Conservation (phyloP, 805 yeast genomes). For the Wickerhamiella azymoides region DNA sequence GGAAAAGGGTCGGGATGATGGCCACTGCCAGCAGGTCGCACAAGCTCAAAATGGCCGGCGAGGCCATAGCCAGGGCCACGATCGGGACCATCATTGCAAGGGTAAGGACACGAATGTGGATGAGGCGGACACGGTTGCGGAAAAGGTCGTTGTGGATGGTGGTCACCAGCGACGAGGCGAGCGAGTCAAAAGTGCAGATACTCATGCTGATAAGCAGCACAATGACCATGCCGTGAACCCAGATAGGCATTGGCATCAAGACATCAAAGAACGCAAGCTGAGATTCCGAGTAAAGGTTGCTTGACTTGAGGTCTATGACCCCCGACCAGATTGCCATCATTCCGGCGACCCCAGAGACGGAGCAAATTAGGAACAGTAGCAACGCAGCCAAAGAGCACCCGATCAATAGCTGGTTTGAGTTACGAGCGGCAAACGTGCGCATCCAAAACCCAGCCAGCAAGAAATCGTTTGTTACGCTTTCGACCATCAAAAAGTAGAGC, state of each 20-base stretch:
- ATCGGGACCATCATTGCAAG: constrained; percentile 69
- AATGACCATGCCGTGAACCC: constrained; percentile 75
- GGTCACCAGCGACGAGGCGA: constrained; percentile 79
- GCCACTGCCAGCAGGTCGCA: constrained; percentile 82
- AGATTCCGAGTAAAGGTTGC: constrained; percentile 37
- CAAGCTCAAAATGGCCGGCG: constrained; percentile 70
- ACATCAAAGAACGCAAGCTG: constrained; percentile 56
- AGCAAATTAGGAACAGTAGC: constrained; percentile 46
- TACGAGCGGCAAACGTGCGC: constrained; percentile 76
- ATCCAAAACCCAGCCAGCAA: constrained; percentile 90
- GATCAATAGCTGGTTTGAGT: constrained; percentile 58
- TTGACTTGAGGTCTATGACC: constrained; percentile 29
- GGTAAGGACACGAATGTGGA: constrained; percentile 57
- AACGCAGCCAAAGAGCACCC: constrained; percentile 67
- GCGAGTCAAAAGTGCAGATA: constrained; percentile 78
- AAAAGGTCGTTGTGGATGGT: constrained; percentile 81
- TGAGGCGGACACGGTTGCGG: constrained; percentile 58
- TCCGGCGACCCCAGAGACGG: constrained; percentile 72
- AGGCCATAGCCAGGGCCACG: constrained; percentile 69
- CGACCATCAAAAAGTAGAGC: constrained; percentile 67
- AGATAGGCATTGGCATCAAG: constrained; percentile 60
- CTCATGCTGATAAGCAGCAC: constrained; percentile 62
- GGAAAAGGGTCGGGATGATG: constrained; percentile 67
- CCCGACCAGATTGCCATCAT: constrained; percentile 87
- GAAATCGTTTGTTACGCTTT: constrained; percentile 79